Conservation (phyloP, 169 alveolate species). For the Miamiensis avidus region DNA sequence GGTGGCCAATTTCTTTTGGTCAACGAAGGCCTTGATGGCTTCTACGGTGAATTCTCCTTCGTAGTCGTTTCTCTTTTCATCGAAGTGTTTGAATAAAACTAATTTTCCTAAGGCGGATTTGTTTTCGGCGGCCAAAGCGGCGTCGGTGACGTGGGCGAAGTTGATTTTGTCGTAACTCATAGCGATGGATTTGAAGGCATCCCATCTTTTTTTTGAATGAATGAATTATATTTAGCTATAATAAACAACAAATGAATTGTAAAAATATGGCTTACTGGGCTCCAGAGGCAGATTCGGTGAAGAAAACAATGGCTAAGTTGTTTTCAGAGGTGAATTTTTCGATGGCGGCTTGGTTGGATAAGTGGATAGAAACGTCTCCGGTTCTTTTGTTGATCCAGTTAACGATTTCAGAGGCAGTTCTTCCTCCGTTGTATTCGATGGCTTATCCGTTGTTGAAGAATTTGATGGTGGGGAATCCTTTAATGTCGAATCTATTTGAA, state of each 20-base stretch:
- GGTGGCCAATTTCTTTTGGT: conserved; percentile 50
- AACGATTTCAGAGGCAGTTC: conserved; percentile 82
- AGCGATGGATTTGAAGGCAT: conserved; percentile 45
- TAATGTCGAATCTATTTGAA: conserved; percentile 84
- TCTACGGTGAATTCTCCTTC: conserved; percentile 36
- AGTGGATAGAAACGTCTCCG: conserved; percentile 82
- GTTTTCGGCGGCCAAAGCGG: conserved; percentile 39
- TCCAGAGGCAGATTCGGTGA: conserved; percentile 45
- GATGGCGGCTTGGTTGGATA: conserved; percentile 40
- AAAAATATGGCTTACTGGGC: too few species aligned
- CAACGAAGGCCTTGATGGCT: conserved; percentile 53
- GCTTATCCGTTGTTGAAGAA: conserved; percentile 83
- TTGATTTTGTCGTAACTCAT: conserved; percentile 48
- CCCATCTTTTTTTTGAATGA: conserved; percentile 33
- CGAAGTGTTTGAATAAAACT: conserved; percentile 69
- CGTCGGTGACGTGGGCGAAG: conserved; percentile 55
- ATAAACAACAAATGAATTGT: too few species aligned
- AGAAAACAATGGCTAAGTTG: conserved; percentile 43
- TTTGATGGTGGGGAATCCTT: conserved; percentile 92
- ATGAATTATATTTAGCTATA: too few species aligned
- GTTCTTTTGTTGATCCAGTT: conserved; percentile 87
- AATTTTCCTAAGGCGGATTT: conserved; percentile 46
- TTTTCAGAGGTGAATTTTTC: conserved; percentile 32
- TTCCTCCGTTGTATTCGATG: conserved; percentile 86
- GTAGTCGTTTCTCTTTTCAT: conserved; percentile 63